Evolutionary conservation across 495 filamentous ascomycete genomes (phyloP), one percentile per base, ranked within the genome.

Genomic region (Xylaria flabelliformis): DNA sequence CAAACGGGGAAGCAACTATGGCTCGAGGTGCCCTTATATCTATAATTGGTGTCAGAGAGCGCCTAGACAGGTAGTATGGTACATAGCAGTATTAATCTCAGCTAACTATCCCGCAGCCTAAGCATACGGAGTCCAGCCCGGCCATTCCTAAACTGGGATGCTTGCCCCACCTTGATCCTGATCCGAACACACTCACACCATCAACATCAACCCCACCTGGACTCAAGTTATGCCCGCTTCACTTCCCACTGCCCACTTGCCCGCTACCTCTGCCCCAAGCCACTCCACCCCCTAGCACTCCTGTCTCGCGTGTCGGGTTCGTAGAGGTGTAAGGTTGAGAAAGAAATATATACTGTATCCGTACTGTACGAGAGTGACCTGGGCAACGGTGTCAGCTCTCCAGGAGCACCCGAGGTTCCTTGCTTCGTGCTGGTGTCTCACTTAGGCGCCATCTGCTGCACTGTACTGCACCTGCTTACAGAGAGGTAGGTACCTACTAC

Each of bases 171-270:
- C 41, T 51, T 63, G 59, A 66, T 67, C 63, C 67, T 69, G 44
- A 59, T 69, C 56, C 36, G 66, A 56, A 69, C 51, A 56, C 29
- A 69, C 53, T 71, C 61, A 72, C 70, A 59, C 63, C 41, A 72
- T 48, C 8, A 42, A 64, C 61, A 72, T 36, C 8, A 42, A 64
- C 61, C 58, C 58, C 58, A 61, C 58, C 58, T 64, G 21, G 58
- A 29, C 70, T 36, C 36, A 42, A 59, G 59, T 39, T 65, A 50
- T 72, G 62, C 51, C 48, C 48, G 64, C 64, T 55, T 53, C 64
- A 42, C 64, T 55, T 41, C 48, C 36, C 19, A 17, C 51, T 29
- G 10, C 21, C 21, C n/a, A 12, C 46, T 46, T 13, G 19, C 4
- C n/a, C 36, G 26, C 26, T 29, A 29, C 26, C 26, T 29, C 26